Evolutionary conservation across 345 rosid genomes (phyloP).

Genomic region (Reutealis trisperma): DNA sequence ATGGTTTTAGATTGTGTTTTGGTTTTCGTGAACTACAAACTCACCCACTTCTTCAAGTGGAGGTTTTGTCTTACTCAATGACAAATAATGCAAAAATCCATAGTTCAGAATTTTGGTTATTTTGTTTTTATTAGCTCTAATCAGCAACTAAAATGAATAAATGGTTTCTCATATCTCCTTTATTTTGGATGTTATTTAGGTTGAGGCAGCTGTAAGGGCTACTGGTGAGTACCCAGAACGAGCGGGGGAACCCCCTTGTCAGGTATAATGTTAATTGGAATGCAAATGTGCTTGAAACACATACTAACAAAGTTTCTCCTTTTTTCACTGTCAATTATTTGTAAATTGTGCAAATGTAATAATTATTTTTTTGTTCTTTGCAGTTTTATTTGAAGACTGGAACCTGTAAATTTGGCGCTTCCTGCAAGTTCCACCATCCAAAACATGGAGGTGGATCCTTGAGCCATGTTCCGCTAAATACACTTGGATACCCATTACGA

Average conservation of each 20-base stretch:
- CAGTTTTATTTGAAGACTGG: constrained; percentile 35
- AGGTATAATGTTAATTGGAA: constrained; percentile 14
- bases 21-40: background rate
- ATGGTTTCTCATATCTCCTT: background rate
- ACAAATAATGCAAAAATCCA: background rate
- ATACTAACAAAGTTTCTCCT: background rate
- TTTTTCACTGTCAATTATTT: background rate
- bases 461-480: constrained; percentile 28
- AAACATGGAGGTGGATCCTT: constrained; percentile 29
- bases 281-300: background rate
- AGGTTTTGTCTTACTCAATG: background rate
- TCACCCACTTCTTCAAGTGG: background rate
- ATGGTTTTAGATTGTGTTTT: background rate
- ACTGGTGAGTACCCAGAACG: constrained; percentile 34
- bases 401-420: constrained; percentile 38
- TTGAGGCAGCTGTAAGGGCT: constrained; percentile 34
- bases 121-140: constrained; percentile 4
- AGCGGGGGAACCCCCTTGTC: constrained; percentile 28
- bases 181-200: constrained; percentile 15
- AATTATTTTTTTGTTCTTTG: background rate
- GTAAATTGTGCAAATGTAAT: background rate
- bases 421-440: constrained; percentile 35
- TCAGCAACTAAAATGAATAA: background rate
- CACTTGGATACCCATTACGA: constrained; percentile 28
- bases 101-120: background rate